Evolutionary conservation across 2,329 filamentous ascomycete species (phyloP), one percentile per base, ranked within the genome.

Genomic region (Metarhizium album): DNA sequence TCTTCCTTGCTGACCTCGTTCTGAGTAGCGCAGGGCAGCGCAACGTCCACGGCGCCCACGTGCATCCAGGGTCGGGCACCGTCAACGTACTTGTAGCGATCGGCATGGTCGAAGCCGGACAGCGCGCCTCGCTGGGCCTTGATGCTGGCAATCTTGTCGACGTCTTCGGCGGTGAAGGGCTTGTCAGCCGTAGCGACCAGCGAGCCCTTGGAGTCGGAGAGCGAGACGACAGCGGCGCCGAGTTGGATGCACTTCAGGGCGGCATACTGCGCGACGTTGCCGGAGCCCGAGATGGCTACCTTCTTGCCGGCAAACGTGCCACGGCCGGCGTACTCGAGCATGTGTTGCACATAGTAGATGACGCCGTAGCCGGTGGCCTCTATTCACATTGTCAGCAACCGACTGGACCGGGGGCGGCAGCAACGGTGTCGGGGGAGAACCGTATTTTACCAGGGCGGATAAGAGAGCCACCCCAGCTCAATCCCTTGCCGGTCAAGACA

Each of bases 311-410:
- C 72, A 75, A 95, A 95, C 59, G 79, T 80, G 66, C 94, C 90
- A 67, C 85, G 84, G 69, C 88, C 89, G 60, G 88, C 87, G 71
- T 95, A 85, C 70, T 86, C 76, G 66, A 97, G 90, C 90, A 96
- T 96, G 79, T 95, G 87, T 62, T 86, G 79, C 66, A 95, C 88
- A 70, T 95, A 95, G 82, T 97, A 97, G 70, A 96, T 84, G 54
- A 96, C 82, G 71, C 93, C 93, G 73, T 88, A 97, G 54, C 93
- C 93, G 52, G 93, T 98, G 62, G 93, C 93, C 79, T 98, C 90
- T 71, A 61, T 43, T 45, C 16, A 14, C 2, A 18, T 22, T 18
- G 20, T 43, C 11, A 43, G 40, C 20, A 29, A 29, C 11, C 11
- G 7, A 29, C 11, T 29, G 18, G 24, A 13, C 38, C 38, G n/a